Evolutionary conservation across 2,329 filamentous ascomycete species (phyloP).

Genomic region (Alternaria solani): DNA sequence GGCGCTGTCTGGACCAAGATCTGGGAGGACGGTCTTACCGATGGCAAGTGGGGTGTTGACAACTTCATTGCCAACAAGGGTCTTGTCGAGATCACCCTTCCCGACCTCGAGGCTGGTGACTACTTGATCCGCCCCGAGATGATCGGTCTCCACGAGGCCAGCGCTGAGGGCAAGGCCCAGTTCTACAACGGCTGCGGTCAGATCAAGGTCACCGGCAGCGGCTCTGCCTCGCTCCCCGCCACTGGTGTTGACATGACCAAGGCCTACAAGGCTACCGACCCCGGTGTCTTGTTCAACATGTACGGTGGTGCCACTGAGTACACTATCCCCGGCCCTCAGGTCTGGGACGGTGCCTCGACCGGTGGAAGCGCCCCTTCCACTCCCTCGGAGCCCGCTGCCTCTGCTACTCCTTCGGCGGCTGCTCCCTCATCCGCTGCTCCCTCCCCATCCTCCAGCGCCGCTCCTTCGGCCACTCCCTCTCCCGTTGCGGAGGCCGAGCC

Average conservation of each 20-base stretch:
- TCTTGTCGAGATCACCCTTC: conserved; percentile 51
- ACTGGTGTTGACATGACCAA: conserved; percentile 56
- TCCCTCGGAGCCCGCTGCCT: conserved; percentile 12
- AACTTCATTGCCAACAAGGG: conserved; percentile 53
- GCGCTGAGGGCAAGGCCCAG: conserved; percentile 48
- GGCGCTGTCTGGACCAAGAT: conserved; percentile 61
- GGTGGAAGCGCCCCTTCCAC: conserved; percentile 21
- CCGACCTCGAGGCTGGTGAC: conserved; percentile 47
- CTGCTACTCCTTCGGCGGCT: conserved; percentile 11
- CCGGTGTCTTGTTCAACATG: conserved; percentile 53
- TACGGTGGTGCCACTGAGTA: conserved; percentile 48
- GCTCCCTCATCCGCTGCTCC: conserved; percentile 5
- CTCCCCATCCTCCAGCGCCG: conserved; percentile 11
- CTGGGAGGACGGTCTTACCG: conserved; percentile 48
- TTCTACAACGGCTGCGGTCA: conserved; percentile 56
- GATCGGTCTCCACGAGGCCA: conserved; percentile 54
- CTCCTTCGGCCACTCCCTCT: conserved; percentile 16
- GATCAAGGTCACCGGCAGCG: conserved; percentile 48
- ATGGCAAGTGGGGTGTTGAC: conserved; percentile 50
- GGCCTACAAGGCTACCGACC: conserved; percentile 51
- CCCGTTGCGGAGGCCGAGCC: conserved; percentile 14
- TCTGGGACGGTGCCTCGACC: conserved; percentile 41
- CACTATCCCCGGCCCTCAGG: conserved; percentile 51
- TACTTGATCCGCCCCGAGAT: conserved; percentile 56
- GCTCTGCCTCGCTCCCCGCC: conserved; percentile 38